Evolutionary conservation across 139 green algal species (phyloP), one percentile per base, ranked within the genome.

Genomic region (Chlorella sp.): DNA sequence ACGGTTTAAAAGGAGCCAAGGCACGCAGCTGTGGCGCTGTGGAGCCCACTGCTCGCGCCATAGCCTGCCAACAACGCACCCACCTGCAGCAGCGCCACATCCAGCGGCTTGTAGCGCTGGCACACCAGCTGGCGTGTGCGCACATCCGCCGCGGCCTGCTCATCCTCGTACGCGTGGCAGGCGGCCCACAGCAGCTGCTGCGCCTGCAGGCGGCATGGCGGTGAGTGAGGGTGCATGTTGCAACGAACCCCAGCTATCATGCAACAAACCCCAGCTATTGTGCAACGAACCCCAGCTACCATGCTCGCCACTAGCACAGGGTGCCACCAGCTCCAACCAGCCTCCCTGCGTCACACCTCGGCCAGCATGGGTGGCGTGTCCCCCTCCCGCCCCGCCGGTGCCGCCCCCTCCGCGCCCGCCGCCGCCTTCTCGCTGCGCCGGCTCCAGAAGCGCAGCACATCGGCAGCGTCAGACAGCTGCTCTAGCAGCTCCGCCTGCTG

Each of bases 111-210:
- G 75, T 89, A 89, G 9, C 83, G 68, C 62, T 73, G 51, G 76
- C 85, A 89, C 41, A 89, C 85, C 40, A 81, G 46, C 51, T 86
- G 85, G 0, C 85, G 85, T 13, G 81, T 74, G n/a, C 43, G 41
- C 75, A 79, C 32, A 64, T 84, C 73, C 9, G 56, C 56, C 3
- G 24, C 77, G 1, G 41, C 40, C 69, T 84, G 69, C 44, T 78
- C 74, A 14, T 87, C 84, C 14, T 72, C 78, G 22, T 75, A 84
- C 32, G 46, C 20, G 41, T 84, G 75, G 68, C 68, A 54, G 32
- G 76, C 46, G 4, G 48, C 65, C 85, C 85, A 89, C 65, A 89
- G 54, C 34, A 58, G 41, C 44, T 36, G n/a, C 54, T 89, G 85
- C 19, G 79, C 77, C 77, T 83, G 56, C 73, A 79, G 41, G 14